Conservation (phyloP, 1,284 basidiomycete genomes). For the Cutaneotrichosporon daszewskae region DNA sequence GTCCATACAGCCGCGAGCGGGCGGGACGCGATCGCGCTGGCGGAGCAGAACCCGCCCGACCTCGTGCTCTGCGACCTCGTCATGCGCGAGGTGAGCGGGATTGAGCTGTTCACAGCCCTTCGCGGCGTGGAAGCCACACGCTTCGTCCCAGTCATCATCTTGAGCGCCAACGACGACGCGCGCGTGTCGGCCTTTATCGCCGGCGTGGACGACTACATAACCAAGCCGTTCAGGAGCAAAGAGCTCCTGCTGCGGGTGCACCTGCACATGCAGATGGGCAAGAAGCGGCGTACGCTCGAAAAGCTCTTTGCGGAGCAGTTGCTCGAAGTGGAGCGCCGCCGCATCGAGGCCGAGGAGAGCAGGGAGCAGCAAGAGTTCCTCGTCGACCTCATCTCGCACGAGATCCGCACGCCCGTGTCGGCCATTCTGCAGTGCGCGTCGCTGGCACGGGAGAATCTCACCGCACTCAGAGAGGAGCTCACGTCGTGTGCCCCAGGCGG, state of each 20-base stretch:
- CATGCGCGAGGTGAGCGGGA: slow-evolving; percentile 31
- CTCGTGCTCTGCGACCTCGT: slow-evolving; percentile 26
- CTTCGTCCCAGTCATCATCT: slow-evolving; percentile 15
- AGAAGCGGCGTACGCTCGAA: slow-evolving; percentile 24
- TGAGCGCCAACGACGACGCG: slow-evolving; percentile 20
- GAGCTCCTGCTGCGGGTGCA: slow-evolving; percentile 44
- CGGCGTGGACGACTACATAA: slow-evolving; percentile 40
- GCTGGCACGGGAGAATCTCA: slow-evolving; percentile 30
- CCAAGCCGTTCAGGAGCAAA: slow-evolving; percentile 28
- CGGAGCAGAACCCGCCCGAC: slow-evolving; percentile 15
- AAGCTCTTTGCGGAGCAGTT: slow-evolving; percentile 23
- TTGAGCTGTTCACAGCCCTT: slow-evolving; percentile 15
- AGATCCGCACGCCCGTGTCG: slow-evolving; percentile 29
- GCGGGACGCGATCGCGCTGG: slow-evolving; percentile 33
- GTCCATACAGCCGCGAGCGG: slow-evolving; percentile 38
- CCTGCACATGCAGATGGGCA: slow-evolving; percentile 30
- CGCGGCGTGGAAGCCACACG: slow-evolving; percentile 5
- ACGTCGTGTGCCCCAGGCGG: neutral
- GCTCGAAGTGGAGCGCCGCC: slow-evolving; percentile 13
- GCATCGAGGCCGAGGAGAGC: slow-evolving; percentile 17
- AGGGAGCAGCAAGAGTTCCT: slow-evolving; percentile 30
- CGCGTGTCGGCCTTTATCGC: slow-evolving; percentile 29
- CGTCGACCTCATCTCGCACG: slow-evolving; percentile 33
- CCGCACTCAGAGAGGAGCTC: slow-evolving; percentile 19
- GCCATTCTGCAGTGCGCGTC: slow-evolving; percentile 32